Base-by-base conservation (phyloP, 192 early-diverging fungal species). In the Coemansia sp. region DNA sequence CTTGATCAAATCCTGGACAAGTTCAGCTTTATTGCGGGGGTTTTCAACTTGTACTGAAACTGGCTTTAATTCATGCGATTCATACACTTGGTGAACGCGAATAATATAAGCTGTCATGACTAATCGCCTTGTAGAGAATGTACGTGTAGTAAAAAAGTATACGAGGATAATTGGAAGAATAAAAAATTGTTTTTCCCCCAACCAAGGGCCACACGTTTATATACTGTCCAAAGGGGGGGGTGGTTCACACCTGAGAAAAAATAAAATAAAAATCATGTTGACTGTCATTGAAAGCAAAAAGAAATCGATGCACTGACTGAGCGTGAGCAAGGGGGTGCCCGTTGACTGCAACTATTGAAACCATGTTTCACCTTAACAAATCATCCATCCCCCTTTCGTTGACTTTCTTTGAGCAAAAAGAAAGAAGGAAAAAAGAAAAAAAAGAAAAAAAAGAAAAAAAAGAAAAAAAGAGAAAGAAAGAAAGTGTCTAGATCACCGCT, bases 261-360 rank as follows among this genome's bases (percentile, higher is more conserved):
- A n/a, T n/a, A n/a, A n/a, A n/a, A 27, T 1, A 27, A 27, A 27
- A 27, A 27, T 27, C 27, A 10, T 9, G 46, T 20, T 49, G 46
- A 20, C 46, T 49, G 46, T 8, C 46, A 15, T 43, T 43, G 15
- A 49, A 49, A n/a, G 8, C 46, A 49, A 20, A 8, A 49, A 20
- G 16, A 49, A 49, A 44, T 15, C n/a, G n/a, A 49, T 20, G n/a
- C 46, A 49, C 46, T 49, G n/a, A 20, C 18, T n/a, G 46, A 18
- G 15, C 7, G 46, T 13, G 8, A 49, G 6, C 13, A 49, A 49
- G 47, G 47, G 7, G 47, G 43, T 8, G 4, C 0, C 18, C 20
- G n/a, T 52, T 52, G 49, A 52, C 49, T 52, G 49, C n/a, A 52
- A 22, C 43, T 16, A 44, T 44, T 44, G 43, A 44, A 44, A 15